Percentiles rank a stretch among this genome's conserved stretches.
Conservation (phyloP, 208 protist species). For the Acanthamoeba polyphaga region DNA sequence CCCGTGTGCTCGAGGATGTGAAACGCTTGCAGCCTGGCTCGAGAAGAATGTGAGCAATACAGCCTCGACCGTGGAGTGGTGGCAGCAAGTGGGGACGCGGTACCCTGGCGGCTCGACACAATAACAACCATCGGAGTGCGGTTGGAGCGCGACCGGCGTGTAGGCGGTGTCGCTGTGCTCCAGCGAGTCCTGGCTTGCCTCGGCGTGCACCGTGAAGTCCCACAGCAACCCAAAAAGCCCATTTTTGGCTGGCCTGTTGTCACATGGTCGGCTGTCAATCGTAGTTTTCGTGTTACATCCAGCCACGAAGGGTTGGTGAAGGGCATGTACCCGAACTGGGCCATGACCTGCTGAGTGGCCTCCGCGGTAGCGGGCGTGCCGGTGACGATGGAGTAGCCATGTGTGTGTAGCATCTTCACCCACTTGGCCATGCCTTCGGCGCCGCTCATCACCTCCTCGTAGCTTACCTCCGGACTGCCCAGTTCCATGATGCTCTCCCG, state of each 20-base stretch:
- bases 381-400: constrained; percentile 53
- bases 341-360: constrained; percentile 56
- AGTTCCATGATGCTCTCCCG: constrained; percentile 1
- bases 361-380: constrained; percentile 22
- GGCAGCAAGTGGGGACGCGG: too few relatives aligned
- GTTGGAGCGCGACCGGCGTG: constrained; percentile 9
- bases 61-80: background rate
- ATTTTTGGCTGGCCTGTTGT: constrained; percentile 16
- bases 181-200: background rate
- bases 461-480: constrained; percentile 26
- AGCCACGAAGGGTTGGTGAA: too few relatives aligned
- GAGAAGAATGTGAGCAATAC: background rate
- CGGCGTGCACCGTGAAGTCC: constrained; percentile 65
- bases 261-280: background rate
- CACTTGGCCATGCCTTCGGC: constrained; percentile 12
- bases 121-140: constrained; percentile 64
- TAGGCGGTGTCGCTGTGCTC: constrained; percentile 71
- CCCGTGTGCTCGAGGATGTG: constrained; percentile 69
- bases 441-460: constrained; percentile 51
- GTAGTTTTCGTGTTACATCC: too few relatives aligned
- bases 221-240: constrained; percentile 58
- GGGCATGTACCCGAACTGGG: background rate
- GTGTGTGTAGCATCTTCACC: constrained; percentile 29
- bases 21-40: constrained; percentile 48
- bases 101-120: constrained; percentile 72